phyloP scores from a whole-genome alignment of 768 basidiomycete genomes.

The Suillus fuscotomentosus region DNA sequence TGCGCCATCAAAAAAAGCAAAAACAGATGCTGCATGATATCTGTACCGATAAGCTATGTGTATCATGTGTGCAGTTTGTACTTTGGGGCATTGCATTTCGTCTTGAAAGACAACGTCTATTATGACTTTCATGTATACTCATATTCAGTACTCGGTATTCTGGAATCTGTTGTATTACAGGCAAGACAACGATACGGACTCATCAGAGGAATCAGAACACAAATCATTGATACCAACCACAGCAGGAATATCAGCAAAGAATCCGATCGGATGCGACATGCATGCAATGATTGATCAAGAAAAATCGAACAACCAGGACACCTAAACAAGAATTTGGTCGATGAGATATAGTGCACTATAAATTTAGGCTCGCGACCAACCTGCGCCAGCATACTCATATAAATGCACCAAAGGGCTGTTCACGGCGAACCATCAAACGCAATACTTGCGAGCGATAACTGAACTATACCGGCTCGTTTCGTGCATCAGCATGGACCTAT shows the following conservation, averaged over 20 bases:
- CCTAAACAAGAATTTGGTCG: too few species aligned
- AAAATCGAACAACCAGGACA: too few species aligned
- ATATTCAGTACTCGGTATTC: background rate
- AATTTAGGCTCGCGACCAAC: too few species aligned
- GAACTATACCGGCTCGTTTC: too few species aligned
- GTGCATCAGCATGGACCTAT: too few species aligned
- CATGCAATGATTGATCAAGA: too few species aligned
- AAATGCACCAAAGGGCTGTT: too few species aligned
- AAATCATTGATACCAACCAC: background rate
- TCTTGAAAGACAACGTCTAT: background rate
- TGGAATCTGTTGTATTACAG: background rate
- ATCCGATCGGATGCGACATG: background rate
- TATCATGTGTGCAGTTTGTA: constrained; percentile 5
- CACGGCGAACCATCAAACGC: too few species aligned
- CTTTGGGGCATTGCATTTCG: constrained; percentile 8
- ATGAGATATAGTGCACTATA: too few species aligned
- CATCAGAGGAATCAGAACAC: background rate
- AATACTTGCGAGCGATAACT: too few species aligned
- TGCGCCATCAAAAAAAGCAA: constrained; percentile 38
- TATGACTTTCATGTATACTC: background rate
- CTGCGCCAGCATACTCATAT: too few species aligned
- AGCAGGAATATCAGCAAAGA: background rate
- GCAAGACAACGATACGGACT: background rate
- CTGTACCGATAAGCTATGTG: background rate
- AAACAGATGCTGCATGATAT: constrained; percentile 33